Base-by-base conservation (phyloP, 352 stramenopile genomes). In the Peronospora farinosa region DNA sequence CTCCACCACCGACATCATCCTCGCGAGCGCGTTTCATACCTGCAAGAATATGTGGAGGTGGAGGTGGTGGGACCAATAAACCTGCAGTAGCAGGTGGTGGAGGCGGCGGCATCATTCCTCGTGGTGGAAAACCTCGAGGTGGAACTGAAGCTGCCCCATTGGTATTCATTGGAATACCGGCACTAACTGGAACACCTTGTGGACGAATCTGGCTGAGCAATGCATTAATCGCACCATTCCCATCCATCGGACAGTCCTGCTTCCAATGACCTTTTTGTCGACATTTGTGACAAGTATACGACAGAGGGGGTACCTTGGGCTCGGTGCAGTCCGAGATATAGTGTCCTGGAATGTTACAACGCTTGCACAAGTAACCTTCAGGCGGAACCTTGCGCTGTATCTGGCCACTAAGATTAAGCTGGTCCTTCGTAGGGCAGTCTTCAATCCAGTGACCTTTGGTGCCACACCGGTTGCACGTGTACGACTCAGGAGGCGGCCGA, bases 191-290 rank as follows among this genome's bases (percentile, higher is more conserved):
- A 53, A 38, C 55, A 12, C 33, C 65, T 45, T 15, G 60, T 48
- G 27, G 66, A 52, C 50, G 63, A 46, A 59, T 69, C 59, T 54
- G 74, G 53, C 7, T 69, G 48, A 48, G 71, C 66, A 51, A 67
- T 27, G 74, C 71, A 25, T 61, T 72, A 8, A 79, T 71, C 5
- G 63, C 71, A 27, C 76, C 67, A 41, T 78, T 79, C 12, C 67
- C 54, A 50, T 92, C 82, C 67, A 90, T 77, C 1, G 82, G 82
- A 32, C 82, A 93, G 47, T 93, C 82, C 46, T 91, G 80, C 60
- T 93, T 93, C 82, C 82, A 93, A 49, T 93, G 82, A 19, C 82
- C 82, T 47, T 93, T 93, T 47, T 93, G 82, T 3, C 82, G 79
- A 17, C 82, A 93, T 46, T 91, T 91, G 67, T 93, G 82, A 59